A percentile compares a stretch with the other conserved stretches of the same genome.
Conservation (phyloP, 2,329 filamentous ascomycete species). For the Fusarium dlaminii region DNA sequence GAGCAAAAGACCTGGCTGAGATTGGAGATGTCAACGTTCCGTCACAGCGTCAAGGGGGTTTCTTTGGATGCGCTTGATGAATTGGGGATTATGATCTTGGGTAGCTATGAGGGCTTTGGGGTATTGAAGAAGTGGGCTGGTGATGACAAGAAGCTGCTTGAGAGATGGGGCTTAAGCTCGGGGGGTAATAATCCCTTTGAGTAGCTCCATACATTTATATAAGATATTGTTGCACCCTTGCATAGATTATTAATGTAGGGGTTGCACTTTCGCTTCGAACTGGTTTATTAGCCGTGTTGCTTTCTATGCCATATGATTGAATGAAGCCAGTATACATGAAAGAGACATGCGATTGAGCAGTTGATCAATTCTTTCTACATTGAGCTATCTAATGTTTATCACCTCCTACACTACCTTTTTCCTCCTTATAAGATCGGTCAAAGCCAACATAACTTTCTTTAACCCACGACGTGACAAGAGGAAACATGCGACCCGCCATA, state of each 20-base stretch:
- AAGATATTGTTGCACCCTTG: too few relatives aligned
- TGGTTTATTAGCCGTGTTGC: too few relatives aligned
- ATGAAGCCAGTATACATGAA: neutral
- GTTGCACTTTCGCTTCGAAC: too few relatives aligned
- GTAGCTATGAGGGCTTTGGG: neutral
- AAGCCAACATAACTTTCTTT: neutral
- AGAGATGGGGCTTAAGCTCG: neutral
- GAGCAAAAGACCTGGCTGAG: fast-evolving
- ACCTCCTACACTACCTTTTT: fast-evolving
- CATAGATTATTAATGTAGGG: neutral
- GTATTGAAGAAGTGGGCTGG: neutral
- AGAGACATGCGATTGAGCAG: fast-evolving
- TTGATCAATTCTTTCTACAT: too few relatives aligned
- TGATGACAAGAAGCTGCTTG: fast-evolving
- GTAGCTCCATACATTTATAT: fast-evolving
- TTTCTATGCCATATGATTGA: too few relatives aligned
- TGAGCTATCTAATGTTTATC: neutral
- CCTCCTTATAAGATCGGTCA: too few relatives aligned
- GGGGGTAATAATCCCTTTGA: neutral
- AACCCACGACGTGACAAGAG: fast-evolving
- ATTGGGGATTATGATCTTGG: neutral
- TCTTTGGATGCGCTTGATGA: neutral
- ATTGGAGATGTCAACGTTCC: fast-evolving
- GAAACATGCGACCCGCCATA: fast-evolving
- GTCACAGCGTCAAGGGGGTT: fast-evolving